Evolutionary conservation across 176 grass and related monocot genomes (phyloP).

Genomic region (Echinochloa phyllopogon): DNA sequence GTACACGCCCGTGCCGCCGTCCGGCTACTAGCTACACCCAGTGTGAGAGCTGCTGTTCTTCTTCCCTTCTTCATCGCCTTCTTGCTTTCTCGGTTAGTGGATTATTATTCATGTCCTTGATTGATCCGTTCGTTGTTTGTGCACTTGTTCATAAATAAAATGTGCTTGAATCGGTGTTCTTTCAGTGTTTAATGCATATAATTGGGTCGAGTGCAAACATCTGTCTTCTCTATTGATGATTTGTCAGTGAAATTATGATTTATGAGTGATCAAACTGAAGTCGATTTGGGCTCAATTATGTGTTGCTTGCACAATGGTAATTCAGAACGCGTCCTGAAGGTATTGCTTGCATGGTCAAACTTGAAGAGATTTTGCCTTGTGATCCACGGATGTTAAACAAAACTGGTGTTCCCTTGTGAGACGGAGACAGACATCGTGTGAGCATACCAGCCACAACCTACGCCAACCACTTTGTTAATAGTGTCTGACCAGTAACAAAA

Average conservation of each 20-base stretch:
- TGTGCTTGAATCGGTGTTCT: conserved; percentile 1
- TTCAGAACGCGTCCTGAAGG: background rate
- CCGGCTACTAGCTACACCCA: conserved; percentile 18
- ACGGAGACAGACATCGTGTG: conserved; percentile 5
- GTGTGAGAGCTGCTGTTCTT: background rate
- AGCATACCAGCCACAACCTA: background rate
- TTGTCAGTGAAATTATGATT: background rate
- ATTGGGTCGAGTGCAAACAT: background rate
- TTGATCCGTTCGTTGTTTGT: background rate
- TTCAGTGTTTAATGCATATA: background rate
- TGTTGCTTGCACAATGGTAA: background rate
- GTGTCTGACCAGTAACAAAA: conserved; percentile 16
- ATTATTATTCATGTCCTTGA: conserved; percentile 16
- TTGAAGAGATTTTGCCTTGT: conserved; percentile 7
- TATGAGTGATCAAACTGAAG: conserved; percentile 6
- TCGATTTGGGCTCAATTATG: background rate
- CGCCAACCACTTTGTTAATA: conserved; percentile 7
- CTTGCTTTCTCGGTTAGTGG: conserved; percentile 10
- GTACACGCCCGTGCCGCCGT: conserved; percentile 53
- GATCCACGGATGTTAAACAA: background rate
- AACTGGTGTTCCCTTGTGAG: background rate
- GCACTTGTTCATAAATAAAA: conserved; percentile 24
- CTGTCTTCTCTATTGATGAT: background rate
- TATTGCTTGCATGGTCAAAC: conserved; percentile 43
- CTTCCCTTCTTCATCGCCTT: background rate